A percentile compares a stretch with the other conserved stretches of the same genome.
phyloP scores from a whole-genome alignment of 192 early-diverging fungal species.

The Spinellus fusiger region DNA sequence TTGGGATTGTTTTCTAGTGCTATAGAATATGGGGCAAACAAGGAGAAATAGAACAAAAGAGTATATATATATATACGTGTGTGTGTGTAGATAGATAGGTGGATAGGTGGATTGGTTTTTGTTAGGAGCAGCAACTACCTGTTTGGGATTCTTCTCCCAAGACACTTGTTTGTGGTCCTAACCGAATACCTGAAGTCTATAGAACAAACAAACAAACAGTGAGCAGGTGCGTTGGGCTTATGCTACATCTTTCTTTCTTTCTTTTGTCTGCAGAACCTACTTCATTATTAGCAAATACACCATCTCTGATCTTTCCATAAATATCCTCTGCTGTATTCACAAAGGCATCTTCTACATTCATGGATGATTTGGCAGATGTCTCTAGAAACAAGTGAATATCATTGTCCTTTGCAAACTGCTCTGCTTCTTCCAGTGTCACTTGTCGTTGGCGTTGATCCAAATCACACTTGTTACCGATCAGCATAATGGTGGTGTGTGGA shows the following conservation, averaged over 20 bases:
- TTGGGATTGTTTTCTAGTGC: neutral
- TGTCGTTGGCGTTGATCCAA: slow-evolving; percentile 66
- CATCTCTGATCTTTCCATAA: slow-evolving; percentile 73
- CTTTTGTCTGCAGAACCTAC: slow-evolving; percentile 17
- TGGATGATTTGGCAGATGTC: slow-evolving; percentile 84
- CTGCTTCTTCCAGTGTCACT: slow-evolving; percentile 82
- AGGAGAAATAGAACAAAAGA: neutral
- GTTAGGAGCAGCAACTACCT: slow-evolving; percentile 4
- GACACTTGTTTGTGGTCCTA: slow-evolving; percentile 49
- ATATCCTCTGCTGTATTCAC: slow-evolving; percentile 75
- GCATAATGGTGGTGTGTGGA: slow-evolving; percentile 80
- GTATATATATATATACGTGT: too few species aligned
- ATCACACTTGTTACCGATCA: slow-evolving; percentile 93
- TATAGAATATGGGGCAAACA: neutral
- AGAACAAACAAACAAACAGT: neutral
- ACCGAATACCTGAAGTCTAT: slow-evolving; percentile 51
- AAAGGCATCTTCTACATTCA: slow-evolving; percentile 80
- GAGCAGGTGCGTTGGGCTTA: neutral
- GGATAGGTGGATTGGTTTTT: neutral
- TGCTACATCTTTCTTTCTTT: slow-evolving; percentile 16
- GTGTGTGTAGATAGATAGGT: too few species aligned
- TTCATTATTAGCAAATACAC: slow-evolving; percentile 69
- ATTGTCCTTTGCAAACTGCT: slow-evolving; percentile 80
- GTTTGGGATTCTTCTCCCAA: slow-evolving; percentile 13
- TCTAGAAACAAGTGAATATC: slow-evolving; percentile 81